phyloP scores from a whole-genome alignment of 352 stramenopile species.

The Pythium chondricola region DNA sequence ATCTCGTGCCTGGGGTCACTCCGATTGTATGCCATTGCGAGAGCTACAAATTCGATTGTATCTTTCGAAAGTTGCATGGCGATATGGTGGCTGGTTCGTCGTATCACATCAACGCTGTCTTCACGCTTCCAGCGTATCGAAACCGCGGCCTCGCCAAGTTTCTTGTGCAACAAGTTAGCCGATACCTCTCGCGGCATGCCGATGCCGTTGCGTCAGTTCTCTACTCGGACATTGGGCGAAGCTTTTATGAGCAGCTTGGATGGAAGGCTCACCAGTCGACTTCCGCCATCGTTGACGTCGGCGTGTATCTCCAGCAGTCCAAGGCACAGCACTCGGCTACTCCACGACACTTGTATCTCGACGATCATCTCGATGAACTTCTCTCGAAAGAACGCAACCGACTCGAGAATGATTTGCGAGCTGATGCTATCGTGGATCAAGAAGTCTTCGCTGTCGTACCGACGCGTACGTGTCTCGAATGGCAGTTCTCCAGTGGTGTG shows the following conservation, averaged over 20 bases:
- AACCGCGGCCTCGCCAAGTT: conserved; percentile 40
- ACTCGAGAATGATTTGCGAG: conserved; percentile 22
- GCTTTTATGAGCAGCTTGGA: conserved; percentile 51
- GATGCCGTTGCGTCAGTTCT: conserved; percentile 39
- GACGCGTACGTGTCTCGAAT: conserved; percentile 51
- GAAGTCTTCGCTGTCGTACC: conserved; percentile 42
- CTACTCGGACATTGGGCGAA: conserved; percentile 58
- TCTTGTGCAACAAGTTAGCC: conserved; percentile 37
- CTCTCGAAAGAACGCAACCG: conserved; percentile 30
- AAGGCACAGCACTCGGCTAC: conserved; percentile 12
- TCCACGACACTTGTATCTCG: no score
- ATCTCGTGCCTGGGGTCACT: conserved; percentile 12
- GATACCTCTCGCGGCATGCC: conserved; percentile 23
- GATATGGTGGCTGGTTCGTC: conserved; percentile 36
- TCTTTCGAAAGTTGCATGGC: conserved; percentile 27
- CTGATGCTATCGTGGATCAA: conserved; percentile 13
- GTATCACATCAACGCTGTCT: conserved; percentile 57
- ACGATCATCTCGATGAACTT: conserved; percentile 30
- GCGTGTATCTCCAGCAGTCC: background rate
- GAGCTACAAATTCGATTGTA: conserved; percentile 49
- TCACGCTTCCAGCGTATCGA: conserved; percentile 44
- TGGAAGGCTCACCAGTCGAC: conserved; percentile 43
- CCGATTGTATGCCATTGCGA: conserved; percentile 52
- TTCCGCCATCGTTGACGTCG: conserved; percentile 28
- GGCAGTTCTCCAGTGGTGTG: conserved; percentile 56